Percentiles rank a stretch among this genome's conserved stretches.
phyloP scores from a whole-genome alignment of 441 rosid species.

The Eruca vesicaria region DNA sequence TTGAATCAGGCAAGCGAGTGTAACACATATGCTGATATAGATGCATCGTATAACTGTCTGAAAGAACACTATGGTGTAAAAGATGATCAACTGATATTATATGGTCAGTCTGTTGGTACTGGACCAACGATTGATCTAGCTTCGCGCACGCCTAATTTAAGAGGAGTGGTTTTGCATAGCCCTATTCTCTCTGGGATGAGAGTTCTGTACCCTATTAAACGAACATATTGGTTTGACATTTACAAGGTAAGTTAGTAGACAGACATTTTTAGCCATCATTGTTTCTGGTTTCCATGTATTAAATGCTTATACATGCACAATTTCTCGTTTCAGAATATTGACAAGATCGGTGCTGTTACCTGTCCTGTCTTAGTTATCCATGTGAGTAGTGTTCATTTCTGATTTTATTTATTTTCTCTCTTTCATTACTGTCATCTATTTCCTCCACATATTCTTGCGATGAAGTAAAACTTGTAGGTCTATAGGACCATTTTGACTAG shows the following conservation, averaged over 20 bases:
- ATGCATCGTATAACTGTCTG: slow-evolving; percentile 65
- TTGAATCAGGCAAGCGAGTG: slow-evolving; percentile 66
- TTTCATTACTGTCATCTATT: background rate
- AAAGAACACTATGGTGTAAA: slow-evolving; percentile 68
- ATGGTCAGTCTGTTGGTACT: slow-evolving; percentile 82
- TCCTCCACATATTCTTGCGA: background rate
- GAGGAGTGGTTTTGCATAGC: slow-evolving; percentile 71
- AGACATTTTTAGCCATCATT: background rate
- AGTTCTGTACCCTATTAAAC: slow-evolving; percentile 68
- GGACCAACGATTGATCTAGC: slow-evolving; percentile 80
- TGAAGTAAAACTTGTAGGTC: slow-evolving; percentile 3
- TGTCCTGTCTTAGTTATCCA: slow-evolving; percentile 87
- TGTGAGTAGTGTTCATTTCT: slow-evolving; percentile 50
- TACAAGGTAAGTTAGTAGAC: slow-evolving; percentile 50
- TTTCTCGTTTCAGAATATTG: slow-evolving; percentile 69
- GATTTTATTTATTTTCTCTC: background rate
- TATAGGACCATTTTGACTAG: slow-evolving; percentile 5
- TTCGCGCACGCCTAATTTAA: slow-evolving; percentile 56
- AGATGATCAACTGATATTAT: slow-evolving; percentile 67
- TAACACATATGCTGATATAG: slow-evolving; percentile 77
- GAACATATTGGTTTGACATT: slow-evolving; percentile 77
- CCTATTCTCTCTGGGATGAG: slow-evolving; percentile 78
- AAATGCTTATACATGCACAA: slow-evolving; percentile 10
- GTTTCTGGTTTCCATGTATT: slow-evolving; percentile 1
- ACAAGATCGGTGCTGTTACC: slow-evolving; percentile 74